Evolutionary conservation across 2,329 filamentous ascomycete genomes (phyloP), one percentile per base, ranked within the genome.

Genomic region (Chrysosporium queenslandicum): DNA sequence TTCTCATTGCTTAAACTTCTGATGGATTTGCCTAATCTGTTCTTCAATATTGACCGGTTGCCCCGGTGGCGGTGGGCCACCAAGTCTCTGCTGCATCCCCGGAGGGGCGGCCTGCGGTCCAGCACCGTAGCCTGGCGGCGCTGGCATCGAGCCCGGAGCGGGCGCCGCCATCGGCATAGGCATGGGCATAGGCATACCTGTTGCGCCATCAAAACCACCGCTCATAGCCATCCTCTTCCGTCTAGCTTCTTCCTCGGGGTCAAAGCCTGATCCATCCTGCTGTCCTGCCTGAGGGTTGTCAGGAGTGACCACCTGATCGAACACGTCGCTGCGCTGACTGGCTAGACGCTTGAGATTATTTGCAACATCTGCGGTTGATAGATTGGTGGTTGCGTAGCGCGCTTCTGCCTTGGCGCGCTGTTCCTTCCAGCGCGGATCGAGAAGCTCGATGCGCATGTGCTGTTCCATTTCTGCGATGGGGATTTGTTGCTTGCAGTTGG

Each of bases 331-430:
- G 43, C 91, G 81, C 68, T 94, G 87, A 59, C 87, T 90, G 21
- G 90, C 89, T 48, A 97, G 76, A n/a, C 91, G 84, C 74, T 97
- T 97, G 57, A 97, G 78, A 66, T 97, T 96, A 67, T 88, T 90
- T 48, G 89, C 90, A 42, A 94, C 88, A 60, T 97, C 91, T 30
- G 79, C 81, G 2, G 87, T 91, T 0, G 85, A 87, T 8, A 95
- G 72, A 61, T 94, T 96, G 8, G 89, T 94, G 0, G 86, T 90
- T 1, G 87, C 81, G 58, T 85, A 87, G 56, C 91, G 84, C 11
- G 86, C 82, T 42, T 95, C 88, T 14, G 87, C 82, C 67, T 94
- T 94, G 53, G 87, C 86, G 60, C 89, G 88, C 67, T 97, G 90
- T 66, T 96, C 90, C 67, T 94, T 94, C 90, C 91, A 97, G 54